phyloP scores from a whole-genome alignment of 176 grass and related monocot species.

The Alloteropsis semialata region DNA sequence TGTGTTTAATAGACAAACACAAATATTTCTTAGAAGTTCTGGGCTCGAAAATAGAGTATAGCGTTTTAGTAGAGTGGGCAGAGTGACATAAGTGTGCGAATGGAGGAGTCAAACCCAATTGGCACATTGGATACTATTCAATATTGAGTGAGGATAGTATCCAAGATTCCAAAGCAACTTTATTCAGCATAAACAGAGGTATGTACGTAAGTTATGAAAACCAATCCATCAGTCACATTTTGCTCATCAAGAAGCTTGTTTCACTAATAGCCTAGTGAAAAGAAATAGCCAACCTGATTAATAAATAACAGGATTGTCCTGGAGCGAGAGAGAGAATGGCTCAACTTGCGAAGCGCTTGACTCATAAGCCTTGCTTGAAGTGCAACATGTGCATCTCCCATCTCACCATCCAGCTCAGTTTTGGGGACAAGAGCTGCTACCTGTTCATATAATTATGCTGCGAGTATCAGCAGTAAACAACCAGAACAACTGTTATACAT shows the following conservation, averaged over 20 bases:
- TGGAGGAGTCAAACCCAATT: not conserved
- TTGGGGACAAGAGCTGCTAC: constrained; percentile 81
- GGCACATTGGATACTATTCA: not conserved
- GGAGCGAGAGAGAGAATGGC: constrained; percentile 60
- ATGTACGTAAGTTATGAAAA: not conserved
- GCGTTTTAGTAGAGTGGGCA: not conserved
- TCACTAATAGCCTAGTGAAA: not conserved
- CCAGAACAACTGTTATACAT: not conserved
- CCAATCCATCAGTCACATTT: not conserved
- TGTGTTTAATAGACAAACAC: not conserved
- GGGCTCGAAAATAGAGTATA: not conserved
- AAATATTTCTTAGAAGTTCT: not conserved
- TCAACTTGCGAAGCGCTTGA: constrained; percentile 76
- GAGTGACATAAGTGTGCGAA: too few species aligned
- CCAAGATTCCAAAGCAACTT: not conserved
- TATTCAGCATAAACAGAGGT: not conserved
- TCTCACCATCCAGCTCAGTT: constrained; percentile 74
- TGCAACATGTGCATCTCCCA: constrained; percentile 78
- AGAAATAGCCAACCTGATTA: constrained; percentile 55
- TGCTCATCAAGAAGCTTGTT: not conserved
- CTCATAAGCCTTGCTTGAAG: constrained; percentile 83
- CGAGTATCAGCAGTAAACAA: not conserved
- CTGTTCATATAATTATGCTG: constrained; percentile 28
- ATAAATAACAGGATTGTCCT: constrained; percentile 70
- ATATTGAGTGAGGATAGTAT: not conserved